A percentile compares a stretch with the other conserved stretches of the same genome.
phyloP scores from a whole-genome alignment of 257 asterid genomes.

The Capsicum pubescens region DNA sequence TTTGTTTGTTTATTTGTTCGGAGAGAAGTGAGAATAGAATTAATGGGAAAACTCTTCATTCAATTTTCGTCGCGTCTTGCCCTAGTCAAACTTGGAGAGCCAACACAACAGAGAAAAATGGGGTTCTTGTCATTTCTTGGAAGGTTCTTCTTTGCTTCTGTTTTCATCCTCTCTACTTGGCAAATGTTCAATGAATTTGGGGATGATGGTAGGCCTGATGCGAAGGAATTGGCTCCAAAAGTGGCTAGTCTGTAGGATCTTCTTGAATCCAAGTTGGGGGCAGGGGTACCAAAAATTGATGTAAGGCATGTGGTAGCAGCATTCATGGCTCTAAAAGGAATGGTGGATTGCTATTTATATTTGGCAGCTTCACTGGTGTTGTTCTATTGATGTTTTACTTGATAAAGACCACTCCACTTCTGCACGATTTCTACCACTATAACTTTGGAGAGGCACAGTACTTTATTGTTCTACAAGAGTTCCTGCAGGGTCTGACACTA shows the following conservation, averaged over 20 bases:
- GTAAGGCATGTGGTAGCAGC: conserved; percentile 64
- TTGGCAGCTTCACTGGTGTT: conserved; percentile 83
- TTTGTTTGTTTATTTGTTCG: too few relatives aligned
- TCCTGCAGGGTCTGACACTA: conserved; percentile 80
- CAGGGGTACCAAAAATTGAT: conserved; percentile 53
- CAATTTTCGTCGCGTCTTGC: neutral
- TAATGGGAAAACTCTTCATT: too few relatives aligned
- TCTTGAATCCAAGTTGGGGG: conserved; percentile 56
- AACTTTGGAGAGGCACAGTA: conserved; percentile 52
- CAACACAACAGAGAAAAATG: conserved; percentile 55
- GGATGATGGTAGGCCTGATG: conserved; percentile 88
- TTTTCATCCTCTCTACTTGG: conserved; percentile 97
- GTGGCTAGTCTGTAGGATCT: conserved; percentile 55
- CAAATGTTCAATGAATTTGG: conserved; percentile 92
- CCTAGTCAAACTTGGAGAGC: neutral
- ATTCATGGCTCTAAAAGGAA: conserved; percentile 69
- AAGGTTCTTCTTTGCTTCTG: conserved; percentile 79
- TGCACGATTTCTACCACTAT: conserved; percentile 68
- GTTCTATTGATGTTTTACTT: conserved; percentile 70
- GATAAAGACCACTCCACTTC: conserved; percentile 65
- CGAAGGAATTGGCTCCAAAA: conserved; percentile 77
- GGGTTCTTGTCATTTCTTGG: conserved; percentile 92
- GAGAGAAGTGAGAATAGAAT: too few relatives aligned
- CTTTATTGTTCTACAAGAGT: conserved; percentile 52
- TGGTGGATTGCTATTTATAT: conserved; percentile 87